phyloP scores from a whole-genome alignment of 2,329 filamentous ascomycete species.

The Alternaria sp. region DNA sequence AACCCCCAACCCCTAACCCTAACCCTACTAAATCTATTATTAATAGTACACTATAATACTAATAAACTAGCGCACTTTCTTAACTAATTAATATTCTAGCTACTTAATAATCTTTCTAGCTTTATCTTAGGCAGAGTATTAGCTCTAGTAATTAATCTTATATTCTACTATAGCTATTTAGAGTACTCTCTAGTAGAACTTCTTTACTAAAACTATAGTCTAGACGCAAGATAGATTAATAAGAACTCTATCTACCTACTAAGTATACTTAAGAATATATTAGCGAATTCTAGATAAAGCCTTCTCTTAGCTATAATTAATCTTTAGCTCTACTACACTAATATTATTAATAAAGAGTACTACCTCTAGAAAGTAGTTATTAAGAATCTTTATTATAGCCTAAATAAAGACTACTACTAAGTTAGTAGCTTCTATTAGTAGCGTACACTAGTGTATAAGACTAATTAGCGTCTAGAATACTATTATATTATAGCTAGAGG shows the following conservation, averaged over 20 bases:
- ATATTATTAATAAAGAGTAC: slow-evolving; percentile 2
- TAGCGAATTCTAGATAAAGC: not conserved
- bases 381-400: slow-evolving; percentile 5
- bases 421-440: slow-evolving; percentile 2
- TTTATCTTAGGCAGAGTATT: not conserved
- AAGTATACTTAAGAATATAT: not conserved
- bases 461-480: not conserved
- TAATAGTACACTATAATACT: too few relatives aligned
- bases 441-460: not conserved
- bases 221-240: not conserved
- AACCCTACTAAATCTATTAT: too few relatives aligned
- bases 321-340: not conserved
- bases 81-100: too few relatives aligned
- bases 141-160: not conserved
- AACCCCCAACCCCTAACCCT: too few relatives aligned
- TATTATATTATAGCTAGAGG: too few relatives aligned
- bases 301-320: not conserved
- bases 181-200: not conserved
- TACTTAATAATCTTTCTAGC: slow-evolving; percentile 1
- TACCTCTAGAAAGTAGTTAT: not conserved
- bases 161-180: not conserved
- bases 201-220: not conserved
- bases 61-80: not conserved
- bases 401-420: slow-evolving; percentile 1
- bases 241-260: not conserved